phyloP scores from a whole-genome alignment of 2,329 filamentous ascomycete genomes.

The Cladosporium halotolerans region DNA sequence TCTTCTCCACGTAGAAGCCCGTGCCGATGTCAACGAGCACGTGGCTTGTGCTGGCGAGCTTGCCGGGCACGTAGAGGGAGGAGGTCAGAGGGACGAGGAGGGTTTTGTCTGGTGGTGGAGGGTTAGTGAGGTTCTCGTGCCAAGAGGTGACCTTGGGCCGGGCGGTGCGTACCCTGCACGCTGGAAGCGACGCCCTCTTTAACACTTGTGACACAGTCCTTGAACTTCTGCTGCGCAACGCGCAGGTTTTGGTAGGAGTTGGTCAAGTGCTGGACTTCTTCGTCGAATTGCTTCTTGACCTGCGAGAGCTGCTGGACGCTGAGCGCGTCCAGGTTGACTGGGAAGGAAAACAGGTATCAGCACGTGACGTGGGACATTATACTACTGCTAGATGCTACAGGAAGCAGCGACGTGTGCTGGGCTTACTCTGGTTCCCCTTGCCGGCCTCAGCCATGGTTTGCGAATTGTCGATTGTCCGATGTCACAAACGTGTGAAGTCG shows the following conservation, averaged over 20 bases:
- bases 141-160: neutral
- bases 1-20: conserved; percentile 90
- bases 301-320: conserved; percentile 78
- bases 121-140: conserved; percentile 25
- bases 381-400: neutral
- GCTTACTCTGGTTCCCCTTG: conserved; percentile 10
- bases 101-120: conserved; percentile 42
- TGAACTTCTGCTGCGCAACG: conserved; percentile 84
- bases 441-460: conserved; percentile 8
- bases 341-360: neutral
- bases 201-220: conserved; percentile 79
- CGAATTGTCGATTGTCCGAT: neutral
- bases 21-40: conserved; percentile 91
- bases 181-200: conserved; percentile 36
- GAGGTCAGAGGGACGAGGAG: conserved; percentile 93
- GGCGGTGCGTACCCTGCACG: conserved; percentile 27
- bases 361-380: neutral
- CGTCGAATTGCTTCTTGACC: conserved; percentile 92
- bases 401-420: neutral
- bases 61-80: conserved; percentile 87
- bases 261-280: conserved; percentile 91
- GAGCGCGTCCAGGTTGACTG: conserved; percentile 68
- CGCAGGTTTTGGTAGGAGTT: conserved; percentile 84
- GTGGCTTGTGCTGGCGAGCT: conserved; percentile 63
- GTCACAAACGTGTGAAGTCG: conserved; percentile 8